phyloP scores from a whole-genome alignment of 2,329 filamentous ascomycete species.

The Tolypocladium tundrense region DNA sequence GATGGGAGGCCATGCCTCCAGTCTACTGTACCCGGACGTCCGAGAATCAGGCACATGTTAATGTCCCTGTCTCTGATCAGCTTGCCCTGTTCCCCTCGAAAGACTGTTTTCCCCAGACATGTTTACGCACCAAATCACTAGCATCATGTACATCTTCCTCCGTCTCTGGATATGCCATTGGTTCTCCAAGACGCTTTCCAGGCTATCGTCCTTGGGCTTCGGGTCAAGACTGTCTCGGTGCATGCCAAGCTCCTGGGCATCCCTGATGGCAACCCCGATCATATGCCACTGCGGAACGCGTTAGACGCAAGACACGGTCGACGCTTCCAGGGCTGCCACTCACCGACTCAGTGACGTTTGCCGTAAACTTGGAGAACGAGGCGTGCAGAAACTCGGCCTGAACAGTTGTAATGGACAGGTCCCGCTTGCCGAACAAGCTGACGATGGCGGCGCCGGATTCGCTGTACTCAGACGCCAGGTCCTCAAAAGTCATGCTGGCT shows the following conservation, averaged over 20 bases:
- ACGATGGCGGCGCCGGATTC: constrained; percentile 45
- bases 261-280: constrained; percentile 45
- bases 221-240: constrained; percentile 44
- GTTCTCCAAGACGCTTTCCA: constrained; percentile 41
- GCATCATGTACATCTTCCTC: constrained; percentile 44
- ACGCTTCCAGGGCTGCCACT: neutral
- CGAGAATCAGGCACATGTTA: constrained; percentile 41
- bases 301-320: neutral
- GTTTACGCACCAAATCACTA: constrained; percentile 28
- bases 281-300: constrained; percentile 36
- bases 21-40: constrained; percentile 46
- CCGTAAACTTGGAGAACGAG: constrained; percentile 47
- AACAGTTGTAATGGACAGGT: constrained; percentile 45
- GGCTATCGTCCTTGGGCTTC: constrained; percentile 31
- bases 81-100: neutral
- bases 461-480: constrained; percentile 50
- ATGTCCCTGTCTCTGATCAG: constrained; percentile 32
- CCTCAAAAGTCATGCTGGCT: constrained; percentile 48
- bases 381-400: constrained; percentile 47
- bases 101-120: neutral
- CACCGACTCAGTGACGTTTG: constrained; percentile 47
- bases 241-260: constrained; percentile 53
- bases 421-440: constrained; percentile 43
- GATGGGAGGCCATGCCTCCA: constrained; percentile 34
- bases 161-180: constrained; percentile 49